A percentile compares a stretch with the other conserved stretches of the same genome.
Conservation (phyloP, 192 early-diverging fungal species). For the Spinellus fusiger region DNA sequence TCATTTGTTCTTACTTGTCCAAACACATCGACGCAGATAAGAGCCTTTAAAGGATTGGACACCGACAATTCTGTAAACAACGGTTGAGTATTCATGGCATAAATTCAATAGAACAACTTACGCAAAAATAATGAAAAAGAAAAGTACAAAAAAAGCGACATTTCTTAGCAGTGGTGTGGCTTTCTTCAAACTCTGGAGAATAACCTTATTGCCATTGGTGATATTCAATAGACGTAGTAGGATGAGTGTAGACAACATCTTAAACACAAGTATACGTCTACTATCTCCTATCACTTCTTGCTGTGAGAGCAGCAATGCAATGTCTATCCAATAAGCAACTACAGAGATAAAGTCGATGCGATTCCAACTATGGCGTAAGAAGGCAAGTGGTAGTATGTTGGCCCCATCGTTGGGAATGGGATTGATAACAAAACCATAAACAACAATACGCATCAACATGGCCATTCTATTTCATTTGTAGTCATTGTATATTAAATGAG, state of each 20-base stretch:
- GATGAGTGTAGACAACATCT: constrained; percentile 44
- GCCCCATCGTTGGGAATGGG: not conserved
- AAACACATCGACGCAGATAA: constrained; percentile 44
- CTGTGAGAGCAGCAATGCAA: constrained; percentile 28
- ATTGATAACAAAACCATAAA: constrained; percentile 27
- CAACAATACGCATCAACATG: constrained; percentile 12
- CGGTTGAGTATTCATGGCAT: not conserved
- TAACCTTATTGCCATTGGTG: constrained; percentile 47
- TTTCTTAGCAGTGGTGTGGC: constrained; percentile 50
- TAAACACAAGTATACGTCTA: constrained; percentile 41
- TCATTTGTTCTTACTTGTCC: constrained; percentile 20
- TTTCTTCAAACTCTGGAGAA: constrained; percentile 52
- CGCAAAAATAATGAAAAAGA: constrained; percentile 56
- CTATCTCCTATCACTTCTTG: constrained; percentile 30
- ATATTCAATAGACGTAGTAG: constrained; percentile 47
- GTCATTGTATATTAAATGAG: not conserved
- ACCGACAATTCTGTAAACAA: constrained; percentile 43
- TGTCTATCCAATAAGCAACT: constrained; percentile 49
- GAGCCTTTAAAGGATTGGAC: constrained; percentile 59
- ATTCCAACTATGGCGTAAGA: constrained; percentile 58
- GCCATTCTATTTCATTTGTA: too few species aligned
- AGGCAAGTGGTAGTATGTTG: constrained; percentile 32
- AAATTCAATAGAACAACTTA: constrained; percentile 11
- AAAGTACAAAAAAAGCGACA: constrained; percentile 50
- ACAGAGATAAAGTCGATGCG: constrained; percentile 52